Percentiles rank a stretch among this genome's conserved stretches.
These are phyloP conservation scores for Elsinoe necatrix DNA, from an alignment of 2,329 filamentous ascomycete species.

Conservation along the genomic window DNA sequence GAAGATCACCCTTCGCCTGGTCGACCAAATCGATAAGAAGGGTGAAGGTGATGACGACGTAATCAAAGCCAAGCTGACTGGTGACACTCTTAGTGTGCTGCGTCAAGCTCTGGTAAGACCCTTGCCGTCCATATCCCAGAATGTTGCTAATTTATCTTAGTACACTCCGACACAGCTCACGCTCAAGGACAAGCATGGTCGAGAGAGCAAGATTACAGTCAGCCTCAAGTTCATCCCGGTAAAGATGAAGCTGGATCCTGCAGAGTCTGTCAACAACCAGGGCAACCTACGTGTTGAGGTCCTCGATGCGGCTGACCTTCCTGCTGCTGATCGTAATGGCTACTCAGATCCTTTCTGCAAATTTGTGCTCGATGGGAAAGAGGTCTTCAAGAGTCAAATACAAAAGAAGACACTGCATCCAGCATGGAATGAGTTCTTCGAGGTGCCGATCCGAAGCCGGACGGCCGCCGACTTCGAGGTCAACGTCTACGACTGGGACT, in stretches of 20 bases:
- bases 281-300: slow-evolving; percentile 90
- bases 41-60: slow-evolving; percentile 62
- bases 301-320: slow-evolving; percentile 76
- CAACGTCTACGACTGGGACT: slow-evolving; percentile 91
- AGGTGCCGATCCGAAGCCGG: slow-evolving; percentile 70
- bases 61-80: slow-evolving; percentile 71
- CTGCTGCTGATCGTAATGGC: slow-evolving; percentile 88
- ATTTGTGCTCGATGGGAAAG: slow-evolving; percentile 80
- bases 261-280: slow-evolving; percentile 98
- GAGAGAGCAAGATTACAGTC: slow-evolving; percentile 71
- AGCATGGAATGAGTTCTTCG: slow-evolving; percentile 94
- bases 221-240: slow-evolving; percentile 92
- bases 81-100: slow-evolving; percentile 77
- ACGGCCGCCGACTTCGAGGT: slow-evolving; percentile 76
- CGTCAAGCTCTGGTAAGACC: slow-evolving; percentile 71
- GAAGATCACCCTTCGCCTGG: slow-evolving; percentile 76
- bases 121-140: slow-evolving; percentile 19
- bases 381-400: slow-evolving; percentile 89
- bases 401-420: slow-evolving; percentile 96
- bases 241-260: slow-evolving; percentile 86
- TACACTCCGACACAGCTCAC: slow-evolving; percentile 82
- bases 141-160: slow-evolving; percentile 35
- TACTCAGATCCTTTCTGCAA: slow-evolving; percentile 97
- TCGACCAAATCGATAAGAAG: slow-evolving; percentile 68
- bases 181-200: slow-evolving; percentile 69